Percentiles rank a stretch among this genome's conserved stretches.
Evolutionary conservation across 257 asterid species (phyloP).

Genomic region (Fraxinus cuspidata): DNA sequence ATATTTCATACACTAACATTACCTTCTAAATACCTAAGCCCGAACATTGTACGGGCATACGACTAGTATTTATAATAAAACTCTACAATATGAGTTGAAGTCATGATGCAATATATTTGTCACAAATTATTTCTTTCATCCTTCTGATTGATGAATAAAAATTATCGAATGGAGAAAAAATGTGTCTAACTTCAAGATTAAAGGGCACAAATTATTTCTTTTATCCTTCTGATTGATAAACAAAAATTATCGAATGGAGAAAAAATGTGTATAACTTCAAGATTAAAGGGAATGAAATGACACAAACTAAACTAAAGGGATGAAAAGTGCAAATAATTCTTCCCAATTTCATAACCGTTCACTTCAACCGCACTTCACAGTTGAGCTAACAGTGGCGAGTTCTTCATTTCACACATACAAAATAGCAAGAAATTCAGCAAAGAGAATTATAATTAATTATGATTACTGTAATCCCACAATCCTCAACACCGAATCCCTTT

Average conservation of each 20-base stretch:
- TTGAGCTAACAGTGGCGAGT: not conserved
- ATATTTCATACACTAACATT: no score
- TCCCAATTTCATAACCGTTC: not conserved
- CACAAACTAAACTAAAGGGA: not conserved
- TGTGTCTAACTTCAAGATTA: not conserved
- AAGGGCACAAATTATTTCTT: not conserved
- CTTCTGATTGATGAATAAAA: not conserved
- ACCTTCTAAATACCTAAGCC: no score
- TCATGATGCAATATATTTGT: no score
- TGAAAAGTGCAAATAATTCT: not conserved
- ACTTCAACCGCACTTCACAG: not conserved
- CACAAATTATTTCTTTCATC: not conserved
- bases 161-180: no score
- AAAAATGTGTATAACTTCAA: not conserved
- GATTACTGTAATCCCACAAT: constrained; percentile 35
- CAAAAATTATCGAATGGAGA: no score
- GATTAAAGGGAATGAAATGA: not conserved
- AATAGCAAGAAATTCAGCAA: constrained; percentile 23
- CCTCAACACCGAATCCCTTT: constrained; percentile 25
- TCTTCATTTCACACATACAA: constrained; percentile 16
- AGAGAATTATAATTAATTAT: constrained; percentile 32
- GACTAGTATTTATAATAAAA: no score
- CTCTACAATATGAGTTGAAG: no score
- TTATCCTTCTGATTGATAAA: not conserved
- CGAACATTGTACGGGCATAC: no score